These are phyloP conservation scores for Celoporthe dispersa DNA, from an alignment of 2,329 filamentous ascomycete genomes.

Conservation along the genomic window DNA sequence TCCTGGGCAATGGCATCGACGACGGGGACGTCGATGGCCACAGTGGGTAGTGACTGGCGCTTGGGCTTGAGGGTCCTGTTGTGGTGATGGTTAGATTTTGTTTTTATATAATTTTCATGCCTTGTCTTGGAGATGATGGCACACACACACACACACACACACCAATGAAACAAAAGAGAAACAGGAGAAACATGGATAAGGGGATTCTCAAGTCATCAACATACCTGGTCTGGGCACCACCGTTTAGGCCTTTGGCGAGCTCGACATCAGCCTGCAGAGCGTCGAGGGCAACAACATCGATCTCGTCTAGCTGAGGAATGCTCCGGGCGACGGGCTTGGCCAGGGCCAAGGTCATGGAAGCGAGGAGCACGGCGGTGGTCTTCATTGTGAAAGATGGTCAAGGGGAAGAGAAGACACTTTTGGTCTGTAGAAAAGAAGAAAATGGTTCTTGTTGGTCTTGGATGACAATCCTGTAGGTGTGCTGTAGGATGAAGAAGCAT, in stretches of 20 bases:
- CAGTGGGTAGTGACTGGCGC: no score
- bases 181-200: no score
- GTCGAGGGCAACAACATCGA: background rate
- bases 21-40: background rate
- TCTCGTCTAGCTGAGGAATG: background rate
- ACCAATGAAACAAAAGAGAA: background rate
- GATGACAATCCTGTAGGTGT: background rate
- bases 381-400: slow-evolving; percentile 12
- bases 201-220: no score
- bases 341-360: slow-evolving; percentile 9
- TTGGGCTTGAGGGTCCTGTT: background rate
- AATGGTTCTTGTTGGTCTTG: background rate
- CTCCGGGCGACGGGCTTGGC: slow-evolving; percentile 15
- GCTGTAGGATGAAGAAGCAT: background rate
- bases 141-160: no score
- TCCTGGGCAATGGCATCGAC: background rate
- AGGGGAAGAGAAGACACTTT: background rate
- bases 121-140: no score
- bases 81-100: background rate
- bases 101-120: no score
- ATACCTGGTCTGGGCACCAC: background rate
- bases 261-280: background rate
- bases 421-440: background rate
- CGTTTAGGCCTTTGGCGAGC: background rate
- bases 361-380: slow-evolving; percentile 7